Conservation (phyloP, 768 basidiomycete species). For the Kwoniella sp. region DNA sequence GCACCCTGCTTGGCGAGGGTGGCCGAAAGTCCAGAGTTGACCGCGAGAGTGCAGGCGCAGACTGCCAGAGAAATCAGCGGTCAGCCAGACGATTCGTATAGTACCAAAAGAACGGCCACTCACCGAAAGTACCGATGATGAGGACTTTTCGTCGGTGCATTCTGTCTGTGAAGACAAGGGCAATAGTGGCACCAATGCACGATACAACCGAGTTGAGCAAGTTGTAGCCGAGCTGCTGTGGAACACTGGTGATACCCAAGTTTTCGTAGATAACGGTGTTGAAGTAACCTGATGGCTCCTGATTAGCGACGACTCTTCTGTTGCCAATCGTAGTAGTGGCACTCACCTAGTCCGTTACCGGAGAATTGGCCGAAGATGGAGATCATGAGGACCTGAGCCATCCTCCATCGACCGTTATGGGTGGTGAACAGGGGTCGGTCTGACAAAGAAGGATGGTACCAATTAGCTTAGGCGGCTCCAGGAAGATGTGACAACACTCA, state of each 20-base stretch:
- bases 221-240: constrained; percentile 56
- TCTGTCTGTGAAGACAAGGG: constrained; percentile 35
- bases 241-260: constrained; percentile 23
- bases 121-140: constrained; percentile 53
- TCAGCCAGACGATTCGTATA: neutral
- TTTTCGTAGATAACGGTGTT: constrained; percentile 49
- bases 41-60: constrained; percentile 19
- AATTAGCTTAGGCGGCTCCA: neutral
- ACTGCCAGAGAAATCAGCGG: neutral
- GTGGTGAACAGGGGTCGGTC: constrained; percentile 32
- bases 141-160: constrained; percentile 55
- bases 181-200: constrained; percentile 52
- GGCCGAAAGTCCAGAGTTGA: constrained; percentile 33
- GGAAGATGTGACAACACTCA: constrained; percentile 3
- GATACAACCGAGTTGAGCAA: constrained; percentile 54
- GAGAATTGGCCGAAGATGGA: constrained; percentile 65
- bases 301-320: constrained; percentile 20
- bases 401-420: constrained; percentile 43
- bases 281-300: constrained; percentile 53
- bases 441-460: neutral
- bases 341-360: constrained; percentile 60
- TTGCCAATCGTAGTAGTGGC: neutral
- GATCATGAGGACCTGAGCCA: constrained; percentile 62
- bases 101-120: constrained; percentile 24
- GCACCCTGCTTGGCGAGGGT: constrained; percentile 17